phyloP scores from a whole-genome alignment of 1,139 yeast genomes.

The Saccharomyces hybrid region DNA sequence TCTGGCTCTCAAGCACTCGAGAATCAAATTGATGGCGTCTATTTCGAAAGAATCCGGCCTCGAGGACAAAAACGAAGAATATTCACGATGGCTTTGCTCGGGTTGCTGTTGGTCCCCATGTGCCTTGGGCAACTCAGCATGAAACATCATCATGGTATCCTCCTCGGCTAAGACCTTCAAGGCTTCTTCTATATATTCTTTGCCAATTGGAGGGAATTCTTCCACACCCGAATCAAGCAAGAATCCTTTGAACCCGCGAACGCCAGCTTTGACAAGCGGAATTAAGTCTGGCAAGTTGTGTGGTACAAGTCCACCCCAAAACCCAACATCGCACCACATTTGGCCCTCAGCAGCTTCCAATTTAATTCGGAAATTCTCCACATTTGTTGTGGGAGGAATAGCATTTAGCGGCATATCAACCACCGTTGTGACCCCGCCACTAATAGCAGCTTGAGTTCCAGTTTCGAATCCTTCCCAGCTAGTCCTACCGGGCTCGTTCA shows the following conservation, averaged over 20 bases:
- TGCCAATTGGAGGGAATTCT: conserved; percentile 78
- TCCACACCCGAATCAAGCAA: conserved; percentile 89
- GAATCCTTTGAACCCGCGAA: conserved; percentile 87
- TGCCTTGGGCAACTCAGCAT: conserved; percentile 73
- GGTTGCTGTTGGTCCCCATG: conserved; percentile 31
- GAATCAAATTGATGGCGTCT: conserved; percentile 67
- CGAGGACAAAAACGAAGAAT: conserved; percentile 69
- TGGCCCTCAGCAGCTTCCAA: conserved; percentile 71
- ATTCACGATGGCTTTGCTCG: conserved; percentile 56
- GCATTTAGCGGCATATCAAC: conserved; percentile 96
- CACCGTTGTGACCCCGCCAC: conserved; percentile 94
- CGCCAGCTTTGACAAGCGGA: conserved; percentile 77
- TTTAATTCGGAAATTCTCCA: conserved; percentile 66
- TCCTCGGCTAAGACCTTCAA: conserved; percentile 53
- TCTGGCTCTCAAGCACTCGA: conserved; percentile 30
- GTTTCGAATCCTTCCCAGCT: conserved; percentile 96
- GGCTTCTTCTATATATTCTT: conserved; percentile 56
- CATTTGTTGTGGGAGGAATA: conserved; percentile 87
- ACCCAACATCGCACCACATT: conserved; percentile 89
- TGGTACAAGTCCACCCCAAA: conserved; percentile 94
- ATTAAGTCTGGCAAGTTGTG: conserved; percentile 58
- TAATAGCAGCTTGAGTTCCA: conserved; percentile 86
- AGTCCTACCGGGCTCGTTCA: conserved; percentile 90
- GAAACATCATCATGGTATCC: conserved; percentile 78
- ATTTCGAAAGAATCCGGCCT: conserved; percentile 86